A percentile compares a stretch with the other conserved stretches of the same genome.
These are phyloP conservation scores for Alloteropsis semialata DNA, from an alignment of 176 grass and related monocot species.

Conservation along the genomic window DNA sequence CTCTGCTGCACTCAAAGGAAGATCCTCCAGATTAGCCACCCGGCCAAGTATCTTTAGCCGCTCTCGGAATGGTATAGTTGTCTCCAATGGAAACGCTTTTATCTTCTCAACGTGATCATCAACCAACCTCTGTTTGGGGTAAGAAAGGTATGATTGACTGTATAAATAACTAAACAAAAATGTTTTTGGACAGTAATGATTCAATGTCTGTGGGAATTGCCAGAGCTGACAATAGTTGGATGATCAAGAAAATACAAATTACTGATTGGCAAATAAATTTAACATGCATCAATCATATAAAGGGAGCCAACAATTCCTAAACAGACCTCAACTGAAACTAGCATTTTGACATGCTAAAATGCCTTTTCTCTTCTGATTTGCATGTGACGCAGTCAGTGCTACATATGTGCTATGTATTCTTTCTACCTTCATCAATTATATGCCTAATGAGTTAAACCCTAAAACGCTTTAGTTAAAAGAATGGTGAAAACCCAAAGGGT, in stretches of 20 bases:
- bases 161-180: no score
- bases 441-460: background rate
- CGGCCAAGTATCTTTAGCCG: slow-evolving; percentile 90
- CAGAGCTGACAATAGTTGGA: background rate
- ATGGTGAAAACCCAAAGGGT: background rate
- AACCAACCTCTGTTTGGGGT: slow-evolving; percentile 63
- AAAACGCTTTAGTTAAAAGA: background rate
- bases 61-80: slow-evolving; percentile 74
- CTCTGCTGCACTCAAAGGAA: slow-evolving; percentile 84
- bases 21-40: slow-evolving; percentile 89
- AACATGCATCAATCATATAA: background rate
- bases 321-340: background rate
- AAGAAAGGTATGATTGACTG: slow-evolving; percentile 12
- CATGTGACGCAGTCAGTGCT: background rate
- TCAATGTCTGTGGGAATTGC: no score
- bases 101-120: slow-evolving; percentile 87
- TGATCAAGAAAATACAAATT: slow-evolving; percentile 1
- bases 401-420: background rate
- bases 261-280: background rate
- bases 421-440: background rate
- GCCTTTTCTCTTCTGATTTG: background rate
- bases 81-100: slow-evolving; percentile 79
- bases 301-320: background rate
- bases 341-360: background rate
- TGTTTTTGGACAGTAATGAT: no score